Conservation (phyloP, 495 filamentous ascomycete genomes). For the Eremomyces bilateralis region DNA sequence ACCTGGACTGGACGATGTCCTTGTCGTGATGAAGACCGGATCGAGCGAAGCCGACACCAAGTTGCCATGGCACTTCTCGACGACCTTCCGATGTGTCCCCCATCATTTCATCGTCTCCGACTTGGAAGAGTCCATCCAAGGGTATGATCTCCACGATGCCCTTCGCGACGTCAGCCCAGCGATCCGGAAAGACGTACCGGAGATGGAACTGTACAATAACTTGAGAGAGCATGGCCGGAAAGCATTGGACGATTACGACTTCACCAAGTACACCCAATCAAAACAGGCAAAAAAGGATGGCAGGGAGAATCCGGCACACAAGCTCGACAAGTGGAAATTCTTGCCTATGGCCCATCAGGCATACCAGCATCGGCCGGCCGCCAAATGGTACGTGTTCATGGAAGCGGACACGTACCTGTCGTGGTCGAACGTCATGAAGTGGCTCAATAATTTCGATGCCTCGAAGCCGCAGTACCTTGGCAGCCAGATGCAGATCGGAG, state of each 20-base stretch:
- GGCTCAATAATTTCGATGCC: slow-evolving; percentile 6
- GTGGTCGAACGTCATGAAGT: slow-evolving; percentile 12
- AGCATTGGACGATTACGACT: not conserved
- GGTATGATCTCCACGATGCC: not conserved
- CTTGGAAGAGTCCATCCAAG: not conserved
- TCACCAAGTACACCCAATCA: too few species aligned
- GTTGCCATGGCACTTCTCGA: slow-evolving; percentile 2
- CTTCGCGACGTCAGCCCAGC: not conserved
- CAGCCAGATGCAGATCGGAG: slow-evolving; percentile 9
- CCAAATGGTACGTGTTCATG: slow-evolving; percentile 12
- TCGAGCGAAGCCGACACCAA: not conserved
- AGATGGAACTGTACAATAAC: not conserved
- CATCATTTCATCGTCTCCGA: slow-evolving; percentile 1
- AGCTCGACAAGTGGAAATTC: slow-evolving; percentile 1
- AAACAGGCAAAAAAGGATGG: too few species aligned
- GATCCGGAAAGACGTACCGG: not conserved
- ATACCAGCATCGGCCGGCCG: not conserved
- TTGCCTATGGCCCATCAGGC: not conserved
- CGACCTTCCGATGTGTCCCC: slow-evolving; percentile 1
- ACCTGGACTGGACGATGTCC: too few species aligned
- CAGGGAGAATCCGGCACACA: not conserved
- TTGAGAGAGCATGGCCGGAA: not conserved
- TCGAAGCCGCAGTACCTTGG: slow-evolving; percentile 8
- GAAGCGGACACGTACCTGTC: slow-evolving; percentile 11
- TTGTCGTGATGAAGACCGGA: slow-evolving; percentile 1